Conservation (phyloP, 257 asterid genomes). For the Solanum habrochaites region DNA sequence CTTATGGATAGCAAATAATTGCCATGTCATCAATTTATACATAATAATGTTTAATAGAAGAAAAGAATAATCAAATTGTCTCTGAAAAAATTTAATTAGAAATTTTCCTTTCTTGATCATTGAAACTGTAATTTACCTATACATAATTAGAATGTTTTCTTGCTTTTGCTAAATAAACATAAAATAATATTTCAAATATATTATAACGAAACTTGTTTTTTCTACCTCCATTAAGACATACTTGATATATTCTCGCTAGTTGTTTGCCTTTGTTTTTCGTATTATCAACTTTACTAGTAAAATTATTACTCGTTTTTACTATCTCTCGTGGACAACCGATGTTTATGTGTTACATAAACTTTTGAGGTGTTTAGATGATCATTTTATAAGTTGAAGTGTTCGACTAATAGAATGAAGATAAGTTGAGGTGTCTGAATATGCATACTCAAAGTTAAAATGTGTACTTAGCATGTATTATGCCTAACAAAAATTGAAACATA, state of each 20-base stretch:
- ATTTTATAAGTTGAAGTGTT: neutral
- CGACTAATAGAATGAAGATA: neutral
- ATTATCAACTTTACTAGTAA: neutral
- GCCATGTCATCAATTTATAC: neutral
- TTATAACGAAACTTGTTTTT: too few relatives aligned
- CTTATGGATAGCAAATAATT: neutral
- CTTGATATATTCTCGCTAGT: neutral
- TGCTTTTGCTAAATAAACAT: neutral
- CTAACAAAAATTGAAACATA: neutral
- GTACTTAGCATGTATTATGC: neutral
- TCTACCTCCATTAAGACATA: neutral
- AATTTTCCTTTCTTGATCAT: neutral
- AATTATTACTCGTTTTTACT: neutral
- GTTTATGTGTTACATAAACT: neutral
- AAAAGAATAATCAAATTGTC: neutral
- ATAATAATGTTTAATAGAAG: neutral
- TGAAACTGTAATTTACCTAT: too few relatives aligned
- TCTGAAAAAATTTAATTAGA: neutral
- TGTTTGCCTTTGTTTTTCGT: neutral
- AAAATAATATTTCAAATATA: too few relatives aligned
- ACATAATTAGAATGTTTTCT: too few relatives aligned
- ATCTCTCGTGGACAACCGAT: neutral
- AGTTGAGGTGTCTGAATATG: neutral
- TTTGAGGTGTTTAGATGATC: neutral
- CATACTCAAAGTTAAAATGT: neutral